Evolutionary conservation across 345 rosid species (phyloP), one percentile per base, ranked within the genome.

Genomic region (Eutrema yunnanense): DNA sequence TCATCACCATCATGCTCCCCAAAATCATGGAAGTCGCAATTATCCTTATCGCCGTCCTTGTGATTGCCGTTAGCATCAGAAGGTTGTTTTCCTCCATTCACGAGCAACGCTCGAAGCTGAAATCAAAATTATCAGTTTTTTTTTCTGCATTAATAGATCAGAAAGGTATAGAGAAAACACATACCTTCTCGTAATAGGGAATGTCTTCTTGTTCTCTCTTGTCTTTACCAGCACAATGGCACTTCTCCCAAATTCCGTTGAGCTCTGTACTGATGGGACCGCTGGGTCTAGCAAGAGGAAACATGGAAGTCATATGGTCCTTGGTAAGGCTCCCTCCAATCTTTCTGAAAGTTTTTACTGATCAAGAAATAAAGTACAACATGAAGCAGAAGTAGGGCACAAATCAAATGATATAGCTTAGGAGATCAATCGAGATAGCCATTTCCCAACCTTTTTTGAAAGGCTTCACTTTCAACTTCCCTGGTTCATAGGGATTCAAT

Each of bases 401-500:
- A 34, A 8, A 77, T 56, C 6, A 34, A 65, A 55, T 43, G 55
- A 37, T 5, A 56, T 52, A 36, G 59, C 68, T 33, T 42, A 22
- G 34, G 44, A 62, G 10, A 46, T 44, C 60, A 48, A 78, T 3
- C 46, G 62, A 48, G 58, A 1, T 42, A 77, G 49, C 62, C 66
- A 46, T 36, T 22, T 41, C 59, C 62, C 43, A 51, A 95, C 99
- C 98, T 90, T 84, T 88, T 78, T 67, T 86, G 72, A 87, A 92
- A 72, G 96, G 92, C 80, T 81, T 92, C 77, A 88, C 86, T 88
- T 87, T 92, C 80, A 92, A 78, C 69, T 79, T 88, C 87, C 99
- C 98, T 30, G 87, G 84, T 78, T 90, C 99, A 82, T 95, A 90
- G 52, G 98, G 98, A 82, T 88, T 88, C 75, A 95, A 65, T 76